Base-by-base conservation (phyloP, 768 basidiomycete genomes). In the Trametes elegans region DNA sequence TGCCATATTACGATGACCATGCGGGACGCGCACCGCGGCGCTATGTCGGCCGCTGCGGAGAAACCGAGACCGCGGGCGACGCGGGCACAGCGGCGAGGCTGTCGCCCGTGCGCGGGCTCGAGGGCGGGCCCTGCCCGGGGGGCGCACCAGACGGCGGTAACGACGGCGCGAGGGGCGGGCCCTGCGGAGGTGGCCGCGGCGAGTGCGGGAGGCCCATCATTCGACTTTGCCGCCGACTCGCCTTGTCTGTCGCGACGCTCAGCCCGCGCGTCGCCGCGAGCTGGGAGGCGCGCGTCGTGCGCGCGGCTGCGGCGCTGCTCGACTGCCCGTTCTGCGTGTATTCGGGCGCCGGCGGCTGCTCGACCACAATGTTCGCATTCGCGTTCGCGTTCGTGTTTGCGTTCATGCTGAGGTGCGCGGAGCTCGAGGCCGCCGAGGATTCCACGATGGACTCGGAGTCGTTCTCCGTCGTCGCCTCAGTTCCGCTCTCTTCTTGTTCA, bases 211-310 rank as follows among this genome's bases (percentile, higher is more conserved):
- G 71, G 10, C 85, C 85, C 24, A 83, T 74, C 69, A 85, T 75
- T 56, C 79, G 79, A 53, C 85, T 85, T 42, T 85, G 80, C 55
- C 85, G 46, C 48, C 64, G 79, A 65, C 84, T 83, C 21, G 79
- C 78, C 61, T 79, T 79, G 56, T 82, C 81, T 23, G 74, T 73
- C 5, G 79, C 73, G 21, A 91, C 77, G 64, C 87, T 86, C 51
- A 92, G 70, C n/a, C 89, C 89, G 58, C 84, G 80, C 46, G 75
- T 80, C 16, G 84, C 84, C 14, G 90, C 90, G 39, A 78, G 74
- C 50, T 73, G 70, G 26, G 86, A 78, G 4, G 87, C 87, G 53
- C 75, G 74, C 16, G 82, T 79, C 26, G 68, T 68, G 73, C 35
- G 32, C 28, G 26, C 41, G 16, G 42, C 45, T 10, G 59, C 34